Conservation (phyloP, 2,329 filamentous ascomycete species). For the Arthrinium phaeospermum region DNA sequence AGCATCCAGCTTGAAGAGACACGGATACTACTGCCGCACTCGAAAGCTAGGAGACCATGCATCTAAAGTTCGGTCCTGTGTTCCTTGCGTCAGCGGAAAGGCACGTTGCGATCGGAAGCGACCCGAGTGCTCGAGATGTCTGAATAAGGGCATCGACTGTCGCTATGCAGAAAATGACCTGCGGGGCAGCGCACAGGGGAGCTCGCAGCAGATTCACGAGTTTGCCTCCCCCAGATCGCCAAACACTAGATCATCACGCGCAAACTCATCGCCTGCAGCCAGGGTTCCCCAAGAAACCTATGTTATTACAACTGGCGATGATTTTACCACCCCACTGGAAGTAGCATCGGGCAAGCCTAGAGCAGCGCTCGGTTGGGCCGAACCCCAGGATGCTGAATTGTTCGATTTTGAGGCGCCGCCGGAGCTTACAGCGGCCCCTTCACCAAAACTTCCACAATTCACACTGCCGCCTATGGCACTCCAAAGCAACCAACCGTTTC, state of each 20-base stretch:
- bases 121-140: conserved; percentile 46
- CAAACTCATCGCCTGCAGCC: not conserved
- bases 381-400: not conserved
- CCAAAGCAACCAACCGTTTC: conserved; percentile 20
- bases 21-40: conserved; percentile 52
- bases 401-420: not conserved
- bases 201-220: too few species aligned
- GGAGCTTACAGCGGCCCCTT: too few species aligned
- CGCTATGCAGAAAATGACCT: conserved; percentile 38
- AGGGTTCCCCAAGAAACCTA: not conserved
- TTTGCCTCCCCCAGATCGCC: not conserved
- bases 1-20: conserved; percentile 49
- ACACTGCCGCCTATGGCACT: not conserved
- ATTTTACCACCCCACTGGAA: too few species aligned
- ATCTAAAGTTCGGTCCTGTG: conserved; percentile 41
- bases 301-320: not conserved
- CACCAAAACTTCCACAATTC: not conserved
- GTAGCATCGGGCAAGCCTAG: too few species aligned
- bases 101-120: conserved; percentile 43
- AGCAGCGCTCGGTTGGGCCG: not conserved
- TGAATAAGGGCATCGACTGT: conserved; percentile 41
- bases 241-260: not conserved
- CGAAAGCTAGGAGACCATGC: conserved; percentile 32
- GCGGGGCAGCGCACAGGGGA: not conserved
- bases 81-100: conserved; percentile 44